These are phyloP conservation scores for Teunomyces cretensis DNA, from an alignment of 805 yeast genomes.

Conservation along the genomic window DNA sequence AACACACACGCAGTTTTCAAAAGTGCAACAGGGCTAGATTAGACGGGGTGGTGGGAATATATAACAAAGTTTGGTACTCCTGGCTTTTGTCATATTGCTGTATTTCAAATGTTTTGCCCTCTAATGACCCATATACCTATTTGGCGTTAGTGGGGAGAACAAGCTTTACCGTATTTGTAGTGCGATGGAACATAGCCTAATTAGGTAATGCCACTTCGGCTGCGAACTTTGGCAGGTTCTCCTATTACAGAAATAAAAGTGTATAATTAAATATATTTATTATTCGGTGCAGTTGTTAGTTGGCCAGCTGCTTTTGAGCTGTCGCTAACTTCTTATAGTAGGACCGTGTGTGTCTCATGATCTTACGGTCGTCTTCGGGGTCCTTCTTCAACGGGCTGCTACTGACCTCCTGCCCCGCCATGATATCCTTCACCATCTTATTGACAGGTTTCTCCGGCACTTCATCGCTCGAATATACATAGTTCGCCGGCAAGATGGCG, in stretches of 20 bases:
- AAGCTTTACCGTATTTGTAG: background rate
- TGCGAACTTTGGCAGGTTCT: background rate
- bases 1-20: too few relatives aligned
- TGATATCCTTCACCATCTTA: constrained; percentile 34
- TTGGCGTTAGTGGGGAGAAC: too few relatives aligned
- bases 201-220: background rate
- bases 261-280: background rate
- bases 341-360: constrained; percentile 39
- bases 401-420: constrained; percentile 12
- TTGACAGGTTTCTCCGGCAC: constrained; percentile 16
- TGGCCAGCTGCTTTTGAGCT: constrained; percentile 1
- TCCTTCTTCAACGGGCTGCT: constrained; percentile 23
- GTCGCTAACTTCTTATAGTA: constrained; percentile 27
- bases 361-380: constrained; percentile 28
- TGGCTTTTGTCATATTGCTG: too few relatives aligned
- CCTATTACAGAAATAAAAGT: background rate
- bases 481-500: constrained; percentile 39
- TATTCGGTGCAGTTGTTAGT: background rate
- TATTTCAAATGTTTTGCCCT: too few relatives aligned
- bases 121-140: too few relatives aligned
- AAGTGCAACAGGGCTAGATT: too few relatives aligned
- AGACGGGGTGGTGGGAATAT: too few relatives aligned
- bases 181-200: constrained; percentile 1
- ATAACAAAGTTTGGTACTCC: too few relatives aligned
- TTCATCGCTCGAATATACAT: constrained; percentile 24